These are phyloP conservation scores for Zelonia costaricensis DNA, from an alignment of 208 protist species.

Conservation along the genomic window DNA sequence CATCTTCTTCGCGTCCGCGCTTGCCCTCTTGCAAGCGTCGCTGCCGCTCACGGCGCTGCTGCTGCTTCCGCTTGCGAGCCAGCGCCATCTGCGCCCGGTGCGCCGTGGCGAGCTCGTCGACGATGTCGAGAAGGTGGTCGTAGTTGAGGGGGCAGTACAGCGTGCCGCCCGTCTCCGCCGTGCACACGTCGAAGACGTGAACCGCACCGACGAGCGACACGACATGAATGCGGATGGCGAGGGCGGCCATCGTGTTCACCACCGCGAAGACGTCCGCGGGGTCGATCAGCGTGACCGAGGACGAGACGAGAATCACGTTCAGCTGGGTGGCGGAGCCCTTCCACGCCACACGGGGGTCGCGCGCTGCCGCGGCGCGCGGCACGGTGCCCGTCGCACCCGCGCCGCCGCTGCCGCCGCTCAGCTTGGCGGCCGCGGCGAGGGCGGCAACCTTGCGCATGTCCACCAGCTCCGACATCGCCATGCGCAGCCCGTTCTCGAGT, in stretches of 20 bases:
- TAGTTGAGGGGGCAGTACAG: conserved; percentile 80
- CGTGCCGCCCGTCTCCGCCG: conserved; percentile 49
- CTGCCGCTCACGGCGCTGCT: neutral
- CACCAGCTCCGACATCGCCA: conserved; percentile 76
- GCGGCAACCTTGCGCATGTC: conserved; percentile 59
- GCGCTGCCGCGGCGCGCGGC: neutral
- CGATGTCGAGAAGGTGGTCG: conserved; percentile 66
- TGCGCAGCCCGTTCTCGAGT: conserved; percentile 80
- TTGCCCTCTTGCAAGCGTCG: too few relatives aligned
- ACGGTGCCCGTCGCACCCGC: neutral
- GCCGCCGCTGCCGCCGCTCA: neutral
- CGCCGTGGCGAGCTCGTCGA: conserved; percentile 41
- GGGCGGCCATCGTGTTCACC: conserved; percentile 41
- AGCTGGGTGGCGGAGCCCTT: conserved; percentile 35
- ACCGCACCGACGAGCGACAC: conserved; percentile 82
- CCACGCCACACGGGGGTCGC: conserved; percentile 6
- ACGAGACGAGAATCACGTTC: conserved; percentile 64
- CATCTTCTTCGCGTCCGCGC: too few relatives aligned
- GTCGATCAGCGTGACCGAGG: conserved; percentile 83
- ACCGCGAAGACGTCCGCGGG: conserved; percentile 75
- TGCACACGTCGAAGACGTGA: conserved; percentile 70
- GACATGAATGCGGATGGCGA: conserved; percentile 56
- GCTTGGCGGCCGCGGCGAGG: neutral
- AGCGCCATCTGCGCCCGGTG: conserved; percentile 15
- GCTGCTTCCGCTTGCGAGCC: conserved; percentile 1